Evolutionary conservation across 257 asterid species (phyloP).

Genomic region (Coffea eugenioides): DNA sequence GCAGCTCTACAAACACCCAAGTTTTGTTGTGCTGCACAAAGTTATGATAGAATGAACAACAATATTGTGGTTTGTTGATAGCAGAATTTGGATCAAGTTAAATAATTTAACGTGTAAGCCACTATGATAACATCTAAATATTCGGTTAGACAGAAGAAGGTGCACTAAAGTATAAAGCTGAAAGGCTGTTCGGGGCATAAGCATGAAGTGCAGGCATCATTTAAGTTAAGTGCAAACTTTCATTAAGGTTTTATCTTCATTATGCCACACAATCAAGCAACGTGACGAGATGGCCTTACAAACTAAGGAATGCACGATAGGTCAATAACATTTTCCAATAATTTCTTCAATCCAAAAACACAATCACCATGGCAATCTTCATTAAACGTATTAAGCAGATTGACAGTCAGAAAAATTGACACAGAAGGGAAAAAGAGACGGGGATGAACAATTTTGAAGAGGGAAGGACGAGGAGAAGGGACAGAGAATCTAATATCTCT

Average conservation of each 20-base stretch:
- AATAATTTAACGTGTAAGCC: neutral
- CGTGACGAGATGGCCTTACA: neutral
- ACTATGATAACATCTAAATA: neutral
- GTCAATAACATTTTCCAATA: neutral
- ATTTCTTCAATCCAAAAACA: neutral
- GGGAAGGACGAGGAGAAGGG: neutral
- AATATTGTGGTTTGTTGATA: slow-evolving; percentile 1
- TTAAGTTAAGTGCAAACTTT: neutral
- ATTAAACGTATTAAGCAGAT: neutral
- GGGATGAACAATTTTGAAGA: neutral
- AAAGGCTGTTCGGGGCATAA: neutral
- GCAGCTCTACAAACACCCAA: slow-evolving; percentile 37
- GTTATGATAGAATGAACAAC: slow-evolving; percentile 16
- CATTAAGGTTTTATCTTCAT: neutral
- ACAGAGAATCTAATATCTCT: neutral
- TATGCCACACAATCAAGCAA: neutral
- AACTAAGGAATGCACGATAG: neutral
- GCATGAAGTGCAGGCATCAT: slow-evolving; percentile 1
- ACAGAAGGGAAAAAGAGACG: neutral
- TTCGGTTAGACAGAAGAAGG: neutral
- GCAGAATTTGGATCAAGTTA: neutral
- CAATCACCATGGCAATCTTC: neutral
- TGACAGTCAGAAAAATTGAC: neutral
- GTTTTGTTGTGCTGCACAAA: slow-evolving; percentile 56
- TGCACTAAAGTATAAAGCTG: neutral